These are phyloP conservation scores for Inga oerstediana DNA, from an alignment of 306 rosid genomes.

Conservation along the genomic window DNA sequence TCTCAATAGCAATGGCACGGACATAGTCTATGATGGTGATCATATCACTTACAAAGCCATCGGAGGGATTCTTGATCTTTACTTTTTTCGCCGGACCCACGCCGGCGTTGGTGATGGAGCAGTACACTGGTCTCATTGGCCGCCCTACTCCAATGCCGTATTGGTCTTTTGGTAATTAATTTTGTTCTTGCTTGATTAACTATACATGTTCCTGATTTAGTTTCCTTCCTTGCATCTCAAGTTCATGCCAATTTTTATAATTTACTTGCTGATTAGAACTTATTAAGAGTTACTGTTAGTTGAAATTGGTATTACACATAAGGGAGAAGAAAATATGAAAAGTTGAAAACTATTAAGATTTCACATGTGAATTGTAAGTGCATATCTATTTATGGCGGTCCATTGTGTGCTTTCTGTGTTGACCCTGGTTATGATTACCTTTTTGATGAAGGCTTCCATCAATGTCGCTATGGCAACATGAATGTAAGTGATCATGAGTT, in stretches of 20 bases:
- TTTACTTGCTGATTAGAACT: neutral
- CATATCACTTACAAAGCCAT: neutral
- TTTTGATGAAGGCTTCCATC: neutral
- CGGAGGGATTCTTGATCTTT: neutral
- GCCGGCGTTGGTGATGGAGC: neutral
- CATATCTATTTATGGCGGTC: neutral
- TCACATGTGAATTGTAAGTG: constrained; percentile 4
- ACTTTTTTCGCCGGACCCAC: neutral
- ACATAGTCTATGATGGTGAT: neutral
- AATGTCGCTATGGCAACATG: neutral
- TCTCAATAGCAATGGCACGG: neutral
- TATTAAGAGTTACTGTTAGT: neutral
- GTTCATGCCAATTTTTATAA: neutral
- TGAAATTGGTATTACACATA: neutral
- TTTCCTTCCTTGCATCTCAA: too few species aligned
- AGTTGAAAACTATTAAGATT: neutral
- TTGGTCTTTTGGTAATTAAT: neutral
- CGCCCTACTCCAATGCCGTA: neutral
- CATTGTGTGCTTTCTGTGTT: constrained; percentile 16
- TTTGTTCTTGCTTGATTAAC: neutral
- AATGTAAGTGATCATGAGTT: neutral
- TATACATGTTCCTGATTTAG: neutral
- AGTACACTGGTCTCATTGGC: neutral
- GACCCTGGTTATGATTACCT: neutral
- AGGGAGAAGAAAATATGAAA: neutral